phyloP scores from a whole-genome alignment of 768 basidiomycete species.

The Cystobasidium ongulense region DNA sequence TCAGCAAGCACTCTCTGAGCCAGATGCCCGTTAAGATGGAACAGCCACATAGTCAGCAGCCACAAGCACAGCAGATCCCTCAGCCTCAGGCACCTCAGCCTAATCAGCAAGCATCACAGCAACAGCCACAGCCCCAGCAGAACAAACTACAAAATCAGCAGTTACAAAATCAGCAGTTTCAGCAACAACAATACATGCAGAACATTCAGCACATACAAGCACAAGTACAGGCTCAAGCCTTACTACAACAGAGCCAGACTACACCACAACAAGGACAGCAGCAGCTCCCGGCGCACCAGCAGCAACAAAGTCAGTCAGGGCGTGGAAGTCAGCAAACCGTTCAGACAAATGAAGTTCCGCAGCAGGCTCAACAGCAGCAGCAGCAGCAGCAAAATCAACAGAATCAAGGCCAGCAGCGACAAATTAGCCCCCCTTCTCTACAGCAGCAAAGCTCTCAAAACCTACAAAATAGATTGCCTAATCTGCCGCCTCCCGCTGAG shows the following conservation, averaged over 20 bases:
- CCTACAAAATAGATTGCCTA: background rate
- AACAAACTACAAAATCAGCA: slow-evolving; percentile 6
- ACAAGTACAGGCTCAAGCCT: slow-evolving; percentile 15
- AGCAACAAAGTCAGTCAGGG: background rate
- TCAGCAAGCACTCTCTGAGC: background rate
- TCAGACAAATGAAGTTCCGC: background rate
- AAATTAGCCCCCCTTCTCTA: background rate
- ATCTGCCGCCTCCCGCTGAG: slow-evolving; percentile 2
- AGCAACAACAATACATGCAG: slow-evolving; percentile 25
- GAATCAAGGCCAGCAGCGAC: background rate
- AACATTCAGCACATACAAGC: slow-evolving; percentile 4
- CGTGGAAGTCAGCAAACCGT: background rate
- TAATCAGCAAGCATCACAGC: background rate
- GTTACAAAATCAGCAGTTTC: slow-evolving; percentile 17
- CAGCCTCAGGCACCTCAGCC: background rate
- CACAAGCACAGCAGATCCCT: background rate
- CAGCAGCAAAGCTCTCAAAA: background rate
- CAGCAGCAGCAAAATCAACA: background rate
- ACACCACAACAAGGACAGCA: slow-evolving; percentile 15
- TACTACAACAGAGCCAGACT: slow-evolving; percentile 28
- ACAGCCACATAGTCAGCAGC: background rate
- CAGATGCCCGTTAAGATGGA: background rate
- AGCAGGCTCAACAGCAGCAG: background rate
- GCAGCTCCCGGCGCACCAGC: background rate
- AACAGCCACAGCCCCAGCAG: slow-evolving; percentile 32